Percentiles rank a stretch among this genome's conserved stretches.
Conservation (phyloP, 169 alveolate species). For the Plasmodium knowlesi region DNA sequence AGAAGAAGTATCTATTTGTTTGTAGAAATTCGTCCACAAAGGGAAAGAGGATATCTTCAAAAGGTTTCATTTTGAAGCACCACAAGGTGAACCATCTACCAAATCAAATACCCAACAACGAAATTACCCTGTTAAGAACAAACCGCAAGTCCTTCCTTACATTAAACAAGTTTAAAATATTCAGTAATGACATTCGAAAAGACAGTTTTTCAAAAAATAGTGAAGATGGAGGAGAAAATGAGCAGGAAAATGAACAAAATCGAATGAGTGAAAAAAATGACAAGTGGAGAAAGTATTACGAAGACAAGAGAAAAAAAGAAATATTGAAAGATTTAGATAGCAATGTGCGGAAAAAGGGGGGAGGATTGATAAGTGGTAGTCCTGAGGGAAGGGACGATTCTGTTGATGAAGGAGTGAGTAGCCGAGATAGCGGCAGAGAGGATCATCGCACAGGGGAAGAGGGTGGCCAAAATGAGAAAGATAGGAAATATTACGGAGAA, state of each 20-base stretch:
- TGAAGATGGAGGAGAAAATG: background rate
- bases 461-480: background rate
- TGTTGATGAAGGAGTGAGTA: background rate
- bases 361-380: background rate
- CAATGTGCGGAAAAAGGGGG: background rate
- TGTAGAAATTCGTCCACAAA: background rate
- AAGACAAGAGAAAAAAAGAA: slow-evolving; percentile 47
- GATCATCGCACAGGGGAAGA: background rate
- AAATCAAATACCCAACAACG: background rate
- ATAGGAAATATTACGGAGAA: background rate
- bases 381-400: background rate
- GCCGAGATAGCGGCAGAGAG: background rate
- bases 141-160: background rate
- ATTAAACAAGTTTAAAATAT: slow-evolving; percentile 13
- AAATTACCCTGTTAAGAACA: background rate
- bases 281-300: slow-evolving; percentile 40
- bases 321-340: slow-evolving; percentile 52
- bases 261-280: background rate
- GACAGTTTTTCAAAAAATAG: background rate
- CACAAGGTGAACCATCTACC: background rate
- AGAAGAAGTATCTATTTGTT: slow-evolving; percentile 37
- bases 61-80: slow-evolving; percentile 1
- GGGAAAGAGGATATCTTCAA: slow-evolving; percentile 1
- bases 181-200: background rate
- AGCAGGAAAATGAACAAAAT: background rate